These are phyloP conservation scores for Cenchrus fungigraminus DNA, from an alignment of 176 grass and related monocot species.

Conservation along the genomic window DNA sequence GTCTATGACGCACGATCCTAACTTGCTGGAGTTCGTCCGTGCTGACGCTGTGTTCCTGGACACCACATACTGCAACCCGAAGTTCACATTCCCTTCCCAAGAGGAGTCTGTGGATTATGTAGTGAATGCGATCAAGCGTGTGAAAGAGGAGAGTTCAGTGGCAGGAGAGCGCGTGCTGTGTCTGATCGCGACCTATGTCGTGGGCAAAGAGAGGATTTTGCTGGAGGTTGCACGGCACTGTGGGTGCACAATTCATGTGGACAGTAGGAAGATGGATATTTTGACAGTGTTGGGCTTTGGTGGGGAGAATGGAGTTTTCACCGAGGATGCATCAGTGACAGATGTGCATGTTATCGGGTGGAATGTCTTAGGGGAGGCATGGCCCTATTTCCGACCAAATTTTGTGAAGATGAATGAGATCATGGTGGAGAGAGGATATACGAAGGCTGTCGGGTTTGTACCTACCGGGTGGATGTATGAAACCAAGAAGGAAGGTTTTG, in stretches of 20 bases:
- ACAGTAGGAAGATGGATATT: conserved; percentile 77
- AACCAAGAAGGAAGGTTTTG: conserved; percentile 82
- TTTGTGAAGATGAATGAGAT: conserved; percentile 95
- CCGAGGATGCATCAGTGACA: conserved; percentile 57
- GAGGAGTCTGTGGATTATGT: conserved; percentile 82
- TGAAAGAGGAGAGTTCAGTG: conserved; percentile 52
- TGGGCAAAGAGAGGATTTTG: conserved; percentile 95
- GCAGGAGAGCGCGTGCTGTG: conserved; percentile 59
- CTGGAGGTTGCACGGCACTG: conserved; percentile 75
- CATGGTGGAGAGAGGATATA: conserved; percentile 76
- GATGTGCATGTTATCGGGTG: conserved; percentile 78
- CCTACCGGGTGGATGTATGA: conserved; percentile 91
- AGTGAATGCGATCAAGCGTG: conserved; percentile 55
- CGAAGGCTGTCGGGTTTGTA: conserved; percentile 86
- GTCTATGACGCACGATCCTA: conserved; percentile 68
- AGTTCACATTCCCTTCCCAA: conserved; percentile 78
- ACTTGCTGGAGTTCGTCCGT: conserved; percentile 66
- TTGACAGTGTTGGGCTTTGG: conserved; percentile 67
- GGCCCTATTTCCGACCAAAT: conserved; percentile 88
- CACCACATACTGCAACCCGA: conserved; percentile 91
- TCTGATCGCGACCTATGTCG: conserved; percentile 79
- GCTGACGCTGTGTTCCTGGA: conserved; percentile 87
- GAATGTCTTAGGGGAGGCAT: conserved; percentile 94
- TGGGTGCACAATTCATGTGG: conserved; percentile 77
- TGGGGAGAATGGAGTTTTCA: conserved; percentile 64